Conservation (phyloP, 1,284 basidiomycete species). For the Tilletia walkeri region DNA sequence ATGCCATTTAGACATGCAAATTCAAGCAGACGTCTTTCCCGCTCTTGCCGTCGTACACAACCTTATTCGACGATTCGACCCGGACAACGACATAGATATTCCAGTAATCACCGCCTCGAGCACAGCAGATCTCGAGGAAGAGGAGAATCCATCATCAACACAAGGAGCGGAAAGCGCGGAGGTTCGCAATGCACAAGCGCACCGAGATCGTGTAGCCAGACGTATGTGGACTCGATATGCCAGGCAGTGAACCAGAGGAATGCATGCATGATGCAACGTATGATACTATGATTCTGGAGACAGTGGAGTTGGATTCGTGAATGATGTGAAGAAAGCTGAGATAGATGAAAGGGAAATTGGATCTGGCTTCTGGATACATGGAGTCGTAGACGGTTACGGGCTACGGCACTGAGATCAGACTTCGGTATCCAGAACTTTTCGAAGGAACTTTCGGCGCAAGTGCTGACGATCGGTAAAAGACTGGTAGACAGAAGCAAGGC, state of each 20-base stretch:
- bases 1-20: not conserved
- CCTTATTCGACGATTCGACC: not conserved
- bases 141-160: not conserved
- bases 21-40: not conserved
- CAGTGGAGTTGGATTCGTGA: too few relatives aligned
- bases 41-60: conserved; percentile 13
- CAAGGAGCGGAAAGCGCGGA: too few relatives aligned
- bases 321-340: too few relatives aligned
- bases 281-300: too few relatives aligned
- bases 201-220: not conserved
- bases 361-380: too few relatives aligned
- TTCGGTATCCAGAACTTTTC: not conserved
- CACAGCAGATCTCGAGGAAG: not conserved
- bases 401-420: too few relatives aligned
- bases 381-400: too few relatives aligned
- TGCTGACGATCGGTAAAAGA: not conserved
- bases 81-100: not conserved
- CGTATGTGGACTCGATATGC: not conserved
- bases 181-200: not conserved
- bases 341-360: too few relatives aligned
- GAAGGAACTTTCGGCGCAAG: not conserved
- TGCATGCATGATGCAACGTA: too few relatives aligned
- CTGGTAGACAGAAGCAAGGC: not conserved
- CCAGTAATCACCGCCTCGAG: not conserved
- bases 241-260: too few relatives aligned